These are phyloP conservation scores for Clathrus columnatus DNA, from an alignment of 768 basidiomycete species.

Conservation along the genomic window DNA sequence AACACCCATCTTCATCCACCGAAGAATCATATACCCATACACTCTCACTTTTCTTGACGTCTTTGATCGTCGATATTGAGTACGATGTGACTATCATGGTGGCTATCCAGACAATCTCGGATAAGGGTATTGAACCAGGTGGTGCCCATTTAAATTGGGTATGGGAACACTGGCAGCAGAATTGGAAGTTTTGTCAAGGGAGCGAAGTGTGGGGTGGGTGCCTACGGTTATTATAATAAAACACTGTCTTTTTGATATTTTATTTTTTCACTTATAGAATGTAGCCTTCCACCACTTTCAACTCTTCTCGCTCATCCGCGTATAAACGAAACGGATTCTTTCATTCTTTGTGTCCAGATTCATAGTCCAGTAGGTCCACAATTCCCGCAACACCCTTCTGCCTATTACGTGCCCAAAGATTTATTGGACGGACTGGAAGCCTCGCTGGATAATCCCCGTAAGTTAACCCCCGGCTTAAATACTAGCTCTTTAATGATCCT, in stretches of 20 bases:
- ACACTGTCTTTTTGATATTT: background rate
- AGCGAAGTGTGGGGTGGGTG: slow-evolving; percentile 66
- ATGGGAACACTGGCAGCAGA: slow-evolving; percentile 64
- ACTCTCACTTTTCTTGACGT: slow-evolving; percentile 59
- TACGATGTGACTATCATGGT: slow-evolving; percentile 59
- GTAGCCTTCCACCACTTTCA: slow-evolving; percentile 54
- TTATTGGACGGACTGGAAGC: slow-evolving; percentile 62
- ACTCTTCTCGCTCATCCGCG: slow-evolving; percentile 48
- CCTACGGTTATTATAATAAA: background rate
- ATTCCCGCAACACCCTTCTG: slow-evolving; percentile 57
- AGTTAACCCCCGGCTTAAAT: slow-evolving; percentile 16
- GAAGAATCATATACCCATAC: slow-evolving; percentile 23
- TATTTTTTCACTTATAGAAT: slow-evolving; percentile 32
- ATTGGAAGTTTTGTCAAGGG: slow-evolving; percentile 62
- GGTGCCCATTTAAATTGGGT: slow-evolving; percentile 62
- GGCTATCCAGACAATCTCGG: slow-evolving; percentile 60
- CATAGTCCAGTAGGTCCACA: slow-evolving; percentile 47
- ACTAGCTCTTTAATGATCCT: background rate
- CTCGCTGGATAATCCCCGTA: slow-evolving; percentile 64
- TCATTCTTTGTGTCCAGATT: slow-evolving; percentile 68
- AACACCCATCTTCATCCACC: background rate
- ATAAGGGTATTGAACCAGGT: slow-evolving; percentile 50
- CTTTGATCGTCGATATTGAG: slow-evolving; percentile 54
- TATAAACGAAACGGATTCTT: slow-evolving; percentile 54
- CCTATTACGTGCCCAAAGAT: slow-evolving; percentile 56